Evolutionary conservation across 768 basidiomycete species (phyloP).

Genomic region (Russula sp.): DNA sequence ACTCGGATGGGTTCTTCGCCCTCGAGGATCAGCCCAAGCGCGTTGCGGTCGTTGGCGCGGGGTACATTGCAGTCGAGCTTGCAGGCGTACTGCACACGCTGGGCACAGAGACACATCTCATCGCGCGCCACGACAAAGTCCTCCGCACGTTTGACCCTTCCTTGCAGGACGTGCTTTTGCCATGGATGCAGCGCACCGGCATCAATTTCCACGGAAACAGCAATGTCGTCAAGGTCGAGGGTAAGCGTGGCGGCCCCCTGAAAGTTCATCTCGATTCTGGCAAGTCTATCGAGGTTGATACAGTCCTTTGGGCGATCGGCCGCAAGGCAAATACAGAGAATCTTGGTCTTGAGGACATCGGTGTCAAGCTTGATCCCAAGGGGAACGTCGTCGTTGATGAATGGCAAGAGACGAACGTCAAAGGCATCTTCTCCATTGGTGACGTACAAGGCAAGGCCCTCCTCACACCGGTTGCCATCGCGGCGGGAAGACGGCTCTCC

Average conservation of each 20-base stretch:
- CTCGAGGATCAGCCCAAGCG: slow-evolving; percentile 87
- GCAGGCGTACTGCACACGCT: slow-evolving; percentile 91
- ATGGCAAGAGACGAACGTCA: slow-evolving; percentile 77
- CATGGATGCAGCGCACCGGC: slow-evolving; percentile 96
- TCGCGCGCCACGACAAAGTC: slow-evolving; percentile 88
- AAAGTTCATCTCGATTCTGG: slow-evolving; percentile 76
- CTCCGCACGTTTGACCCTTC: slow-evolving; percentile 90
- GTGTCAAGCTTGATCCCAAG: slow-evolving; percentile 69
- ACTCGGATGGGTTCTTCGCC: slow-evolving; percentile 96
- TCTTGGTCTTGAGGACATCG: slow-evolving; percentile 74
- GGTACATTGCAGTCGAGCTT: slow-evolving; percentile 97
- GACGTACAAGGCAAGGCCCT: slow-evolving; percentile 92
- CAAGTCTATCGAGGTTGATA: slow-evolving; percentile 79
- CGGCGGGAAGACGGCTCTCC: slow-evolving; percentile 83
- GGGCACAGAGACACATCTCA: slow-evolving; percentile 86
- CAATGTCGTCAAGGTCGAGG: slow-evolving; percentile 73
- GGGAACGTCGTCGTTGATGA: slow-evolving; percentile 91
- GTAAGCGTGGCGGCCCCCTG: slow-evolving; percentile 64
- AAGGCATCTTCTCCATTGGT: slow-evolving; percentile 77
- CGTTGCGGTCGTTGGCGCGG: slow-evolving; percentile 93
- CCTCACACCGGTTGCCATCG: slow-evolving; percentile 96
- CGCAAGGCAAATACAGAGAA: slow-evolving; percentile 75
- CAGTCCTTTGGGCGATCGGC: slow-evolving; percentile 92
- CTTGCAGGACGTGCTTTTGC: slow-evolving; percentile 77
- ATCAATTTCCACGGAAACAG: slow-evolving; percentile 79